A percentile compares a stretch with the other conserved stretches of the same genome.
phyloP scores from a whole-genome alignment of 1,284 basidiomycete genomes.

The Malassezia cuniculi region DNA sequence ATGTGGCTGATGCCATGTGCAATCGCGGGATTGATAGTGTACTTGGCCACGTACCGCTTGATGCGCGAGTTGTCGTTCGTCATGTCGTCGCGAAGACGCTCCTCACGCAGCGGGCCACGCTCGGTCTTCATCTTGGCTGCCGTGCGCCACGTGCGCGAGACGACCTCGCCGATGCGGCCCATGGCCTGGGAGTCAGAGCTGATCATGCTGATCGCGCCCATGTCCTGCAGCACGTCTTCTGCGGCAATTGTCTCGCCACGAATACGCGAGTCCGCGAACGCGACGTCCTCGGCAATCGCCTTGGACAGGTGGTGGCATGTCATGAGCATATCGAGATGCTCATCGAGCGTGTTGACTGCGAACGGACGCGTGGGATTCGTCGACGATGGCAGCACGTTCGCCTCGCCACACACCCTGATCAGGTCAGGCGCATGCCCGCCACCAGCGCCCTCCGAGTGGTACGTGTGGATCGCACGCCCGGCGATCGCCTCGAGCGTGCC shows the following conservation, averaged over 20 bases:
- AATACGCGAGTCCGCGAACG: slow-evolving; percentile 94
- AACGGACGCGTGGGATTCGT: slow-evolving; percentile 95
- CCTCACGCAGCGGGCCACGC: slow-evolving; percentile 56
- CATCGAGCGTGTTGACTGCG: slow-evolving; percentile 81
- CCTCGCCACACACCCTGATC: slow-evolving; percentile 78
- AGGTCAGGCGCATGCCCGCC: slow-evolving; percentile 98
- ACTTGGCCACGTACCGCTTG: slow-evolving; percentile 89
- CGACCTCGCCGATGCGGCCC: slow-evolving; percentile 85
- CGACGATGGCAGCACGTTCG: slow-evolving; percentile 88
- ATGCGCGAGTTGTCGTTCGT: slow-evolving; percentile 82
- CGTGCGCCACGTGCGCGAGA: slow-evolving; percentile 86
- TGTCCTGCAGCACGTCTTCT: slow-evolving; percentile 90
- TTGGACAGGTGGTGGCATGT: slow-evolving; percentile 50
- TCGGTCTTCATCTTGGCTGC: slow-evolving; percentile 83
- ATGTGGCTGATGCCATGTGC: slow-evolving; percentile 81
- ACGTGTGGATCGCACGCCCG: slow-evolving; percentile 79
- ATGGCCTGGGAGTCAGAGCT: slow-evolving; percentile 91
- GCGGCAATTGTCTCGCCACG: slow-evolving; percentile 92
- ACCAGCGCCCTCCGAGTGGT: slow-evolving; percentile 40
- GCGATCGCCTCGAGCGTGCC: slow-evolving; percentile 86
- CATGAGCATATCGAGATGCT: slow-evolving; percentile 98
- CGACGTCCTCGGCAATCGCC: slow-evolving; percentile 65
- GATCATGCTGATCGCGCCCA: slow-evolving; percentile 86
- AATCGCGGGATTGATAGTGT: slow-evolving; percentile 94
- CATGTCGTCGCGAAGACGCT: slow-evolving; percentile 49